Evolutionary conservation across 176 grass and related monocot species (phyloP).

Genomic region (Oryza longistaminata): DNA sequence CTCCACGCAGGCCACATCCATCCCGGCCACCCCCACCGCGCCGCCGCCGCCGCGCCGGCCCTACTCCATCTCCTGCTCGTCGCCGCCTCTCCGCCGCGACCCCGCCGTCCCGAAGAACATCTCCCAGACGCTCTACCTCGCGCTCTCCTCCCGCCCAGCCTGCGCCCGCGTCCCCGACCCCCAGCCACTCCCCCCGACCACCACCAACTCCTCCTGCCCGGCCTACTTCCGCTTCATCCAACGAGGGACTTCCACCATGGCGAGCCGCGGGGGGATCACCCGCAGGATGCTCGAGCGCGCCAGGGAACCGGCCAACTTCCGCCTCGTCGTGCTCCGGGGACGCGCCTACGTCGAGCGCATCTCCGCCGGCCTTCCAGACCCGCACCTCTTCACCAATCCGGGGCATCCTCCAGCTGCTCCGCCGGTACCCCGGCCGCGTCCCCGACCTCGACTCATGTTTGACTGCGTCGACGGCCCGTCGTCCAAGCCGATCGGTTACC

Average conservation of each 20-base stretch:
- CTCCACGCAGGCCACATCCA: constrained; percentile 25
- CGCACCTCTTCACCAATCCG: constrained; percentile 82
- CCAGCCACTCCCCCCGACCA: constrained; percentile 6
- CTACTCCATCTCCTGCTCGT: constrained; percentile 52
- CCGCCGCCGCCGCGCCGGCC: constrained; percentile 34
- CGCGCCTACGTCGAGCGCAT: constrained; percentile 66
- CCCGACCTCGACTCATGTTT: constrained; percentile 97
- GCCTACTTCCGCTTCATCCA: constrained; percentile 84
- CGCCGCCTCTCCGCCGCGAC: constrained; percentile 40
- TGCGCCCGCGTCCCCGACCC: constrained; percentile 28
- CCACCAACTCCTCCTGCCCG: constrained; percentile 54
- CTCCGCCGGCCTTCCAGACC: constrained; percentile 59
- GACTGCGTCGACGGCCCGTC: constrained; percentile 67
- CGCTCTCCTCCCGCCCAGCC: constrained; percentile 21
- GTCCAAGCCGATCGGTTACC: constrained; percentile 48
- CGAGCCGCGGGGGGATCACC: constrained; percentile 63
- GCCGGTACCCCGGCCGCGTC: constrained; percentile 65
- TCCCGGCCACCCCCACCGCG: constrained; percentile 27
- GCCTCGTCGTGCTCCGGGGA: constrained; percentile 55
- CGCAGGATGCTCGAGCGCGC: constrained; percentile 62
- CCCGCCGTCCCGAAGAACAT: constrained; percentile 48
- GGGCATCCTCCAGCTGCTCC: constrained; percentile 90
- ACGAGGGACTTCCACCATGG: constrained; percentile 92
- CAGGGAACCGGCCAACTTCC: constrained; percentile 60
- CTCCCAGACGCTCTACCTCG: constrained; percentile 52